Base-by-base conservation (phyloP, 495 filamentous ascomycete species). In the Penicillium flavigenum region DNA sequence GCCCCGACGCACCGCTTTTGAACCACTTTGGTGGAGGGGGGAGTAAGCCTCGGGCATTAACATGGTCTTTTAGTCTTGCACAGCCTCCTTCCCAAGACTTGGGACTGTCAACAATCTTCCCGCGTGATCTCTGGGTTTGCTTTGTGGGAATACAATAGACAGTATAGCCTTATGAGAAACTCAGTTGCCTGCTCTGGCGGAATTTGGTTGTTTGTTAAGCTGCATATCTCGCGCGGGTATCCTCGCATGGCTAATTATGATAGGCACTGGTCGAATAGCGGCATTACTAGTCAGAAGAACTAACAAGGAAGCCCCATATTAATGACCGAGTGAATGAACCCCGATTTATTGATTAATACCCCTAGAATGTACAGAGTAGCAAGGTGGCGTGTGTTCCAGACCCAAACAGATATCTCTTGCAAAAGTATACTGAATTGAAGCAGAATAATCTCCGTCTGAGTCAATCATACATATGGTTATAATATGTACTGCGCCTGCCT, bases 41-140 rank as follows among this genome's bases (percentile, higher is more conserved):
- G 24, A 17, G 41, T 14, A 24, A 31, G 29, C 17, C 16, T 43
- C 19, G 14, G n/a, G 5, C 22, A 47, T 47, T 34, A 17, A 22
- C 29, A 17, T 14, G 16, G 5, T 20, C 27, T 46, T 46, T 32
- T 47, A 46, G n/a, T 24, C 22, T 29, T 46, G 56, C 60, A 62
- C 55, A 58, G 60, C 60, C 60, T 56, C 55, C 46, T 54, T 62
- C 55, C 60, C 60, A 58, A 62, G 60, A 47, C 42, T 47, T 42
- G 11, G 14, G 8, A 41, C 20, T 43, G 19, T 27, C 14, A 36
- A 20, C 12, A 38, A 14, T 36, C 16, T 36, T 3, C 4, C 8
- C 38, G 31, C 38, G 32, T 31, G 12, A 50, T 50, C 17, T n/a
- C 5, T 34, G 31, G 32, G 32, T 16, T 36, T 31, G 27, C 20